These are phyloP conservation scores for Fulvia fulva DNA, from an alignment of 2,329 filamentous ascomycete genomes.

Conservation along the genomic window DNA sequence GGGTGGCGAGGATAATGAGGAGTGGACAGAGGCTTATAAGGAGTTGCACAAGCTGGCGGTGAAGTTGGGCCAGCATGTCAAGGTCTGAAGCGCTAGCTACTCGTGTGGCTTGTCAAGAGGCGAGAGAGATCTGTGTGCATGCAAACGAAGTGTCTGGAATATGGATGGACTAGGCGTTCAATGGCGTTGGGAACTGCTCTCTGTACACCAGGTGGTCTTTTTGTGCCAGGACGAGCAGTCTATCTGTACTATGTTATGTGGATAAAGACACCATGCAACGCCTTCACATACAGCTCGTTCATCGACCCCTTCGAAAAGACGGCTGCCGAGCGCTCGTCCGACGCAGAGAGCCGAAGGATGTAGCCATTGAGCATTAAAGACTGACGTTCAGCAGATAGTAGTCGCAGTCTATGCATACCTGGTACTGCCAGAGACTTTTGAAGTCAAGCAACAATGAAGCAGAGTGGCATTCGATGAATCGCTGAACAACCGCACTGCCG, in stretches of 20 bases:
- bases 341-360: too few species aligned
- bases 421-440: too few species aligned
- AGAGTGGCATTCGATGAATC: too few species aligned
- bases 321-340: too few species aligned
- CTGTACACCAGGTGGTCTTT: background rate
- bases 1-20: constrained; percentile 47
- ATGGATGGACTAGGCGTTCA: background rate
- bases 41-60: constrained; percentile 57
- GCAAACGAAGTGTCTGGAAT: background rate
- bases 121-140: background rate
- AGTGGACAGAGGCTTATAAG: constrained; percentile 57
- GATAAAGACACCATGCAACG: background rate
- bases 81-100: constrained; percentile 39
- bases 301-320: too few species aligned
- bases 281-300: background rate
- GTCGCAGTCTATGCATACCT: too few species aligned
- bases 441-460: too few species aligned
- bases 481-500: too few species aligned
- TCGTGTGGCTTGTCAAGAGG: background rate
- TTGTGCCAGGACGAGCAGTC: background rate
- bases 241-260: background rate
- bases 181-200: background rate
- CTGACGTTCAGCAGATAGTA: too few species aligned
- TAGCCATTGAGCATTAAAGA: too few species aligned
- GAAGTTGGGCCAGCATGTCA: constrained; percentile 56